Conservation (phyloP, 768 basidiomycete species). For the Baorangia bicolor region DNA sequence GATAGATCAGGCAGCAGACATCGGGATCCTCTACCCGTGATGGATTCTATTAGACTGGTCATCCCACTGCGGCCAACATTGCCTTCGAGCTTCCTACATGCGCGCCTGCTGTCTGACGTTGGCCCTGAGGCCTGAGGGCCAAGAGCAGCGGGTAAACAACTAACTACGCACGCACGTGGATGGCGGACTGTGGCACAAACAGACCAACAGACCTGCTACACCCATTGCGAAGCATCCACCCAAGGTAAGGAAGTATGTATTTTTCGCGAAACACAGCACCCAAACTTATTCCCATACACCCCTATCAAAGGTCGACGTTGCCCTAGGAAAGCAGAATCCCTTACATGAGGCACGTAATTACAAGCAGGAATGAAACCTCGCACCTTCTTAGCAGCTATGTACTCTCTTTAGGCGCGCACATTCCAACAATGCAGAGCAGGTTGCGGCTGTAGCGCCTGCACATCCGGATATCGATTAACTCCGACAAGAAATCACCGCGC, state of each 20-base stretch:
- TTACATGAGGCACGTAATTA: background rate
- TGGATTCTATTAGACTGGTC: background rate
- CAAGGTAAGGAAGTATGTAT: background rate
- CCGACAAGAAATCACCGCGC: background rate
- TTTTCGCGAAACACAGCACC: background rate
- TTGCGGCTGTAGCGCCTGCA: background rate
- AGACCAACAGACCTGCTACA: background rate
- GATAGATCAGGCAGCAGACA: background rate
- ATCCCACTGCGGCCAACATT: background rate
- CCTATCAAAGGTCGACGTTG: background rate
- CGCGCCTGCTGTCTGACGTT: background rate
- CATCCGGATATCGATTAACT: conserved; percentile 1
- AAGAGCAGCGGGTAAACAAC: background rate
- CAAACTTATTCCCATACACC: background rate
- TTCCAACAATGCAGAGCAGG: background rate
- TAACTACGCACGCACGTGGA: background rate
- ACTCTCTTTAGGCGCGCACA: background rate
- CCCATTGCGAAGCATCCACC: background rate
- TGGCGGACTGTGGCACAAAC: background rate
- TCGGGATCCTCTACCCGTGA: no score
- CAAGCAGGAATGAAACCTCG: background rate
- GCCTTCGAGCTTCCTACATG: background rate
- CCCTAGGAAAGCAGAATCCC: background rate
- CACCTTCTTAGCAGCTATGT: background rate
- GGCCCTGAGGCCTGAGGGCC: background rate